Conservation (phyloP, 352 stramenopile genomes). For the Blastocystis sp. region DNA sequence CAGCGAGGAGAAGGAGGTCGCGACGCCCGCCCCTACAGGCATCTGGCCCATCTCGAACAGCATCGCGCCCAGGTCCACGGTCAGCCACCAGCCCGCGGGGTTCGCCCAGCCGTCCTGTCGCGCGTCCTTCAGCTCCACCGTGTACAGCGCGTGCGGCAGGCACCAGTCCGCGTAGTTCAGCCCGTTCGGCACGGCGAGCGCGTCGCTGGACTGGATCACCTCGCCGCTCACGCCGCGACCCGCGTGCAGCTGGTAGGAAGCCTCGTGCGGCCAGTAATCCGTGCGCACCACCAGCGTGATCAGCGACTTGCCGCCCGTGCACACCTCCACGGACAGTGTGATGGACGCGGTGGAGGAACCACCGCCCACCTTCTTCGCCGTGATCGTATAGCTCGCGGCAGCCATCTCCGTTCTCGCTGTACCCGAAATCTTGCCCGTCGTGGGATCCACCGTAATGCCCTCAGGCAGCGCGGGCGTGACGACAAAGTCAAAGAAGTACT, state of each 20-base stretch:
- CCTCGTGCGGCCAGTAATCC: background rate
- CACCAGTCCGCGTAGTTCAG: background rate
- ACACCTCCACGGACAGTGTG: background rate
- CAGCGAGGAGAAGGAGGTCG: background rate
- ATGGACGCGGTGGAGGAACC: background rate
- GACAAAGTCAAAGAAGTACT: background rate
- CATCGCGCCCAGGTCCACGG: conserved; percentile 39
- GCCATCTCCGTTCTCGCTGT: background rate
- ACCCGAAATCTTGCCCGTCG: background rate
- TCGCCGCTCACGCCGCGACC: background rate
- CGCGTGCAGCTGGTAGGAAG: background rate
- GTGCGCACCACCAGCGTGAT: background rate
- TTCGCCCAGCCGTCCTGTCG: background rate
- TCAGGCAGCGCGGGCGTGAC: background rate
- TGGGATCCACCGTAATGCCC: background rate
- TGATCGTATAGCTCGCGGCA: background rate
- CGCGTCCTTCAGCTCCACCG: background rate
- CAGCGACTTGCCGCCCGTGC: background rate
- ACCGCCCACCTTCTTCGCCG: conserved; percentile 5
- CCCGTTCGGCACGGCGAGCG: background rate
- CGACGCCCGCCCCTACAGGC: background rate
- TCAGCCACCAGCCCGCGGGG: conserved; percentile 16
- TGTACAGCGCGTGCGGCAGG: background rate
- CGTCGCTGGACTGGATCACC: background rate
- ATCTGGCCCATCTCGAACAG: conserved; percentile 36